Percentiles rank a stretch among this genome's conserved stretches.
phyloP scores from a whole-genome alignment of 768 basidiomycete species.

The Phlebiopsis gigantea region DNA sequence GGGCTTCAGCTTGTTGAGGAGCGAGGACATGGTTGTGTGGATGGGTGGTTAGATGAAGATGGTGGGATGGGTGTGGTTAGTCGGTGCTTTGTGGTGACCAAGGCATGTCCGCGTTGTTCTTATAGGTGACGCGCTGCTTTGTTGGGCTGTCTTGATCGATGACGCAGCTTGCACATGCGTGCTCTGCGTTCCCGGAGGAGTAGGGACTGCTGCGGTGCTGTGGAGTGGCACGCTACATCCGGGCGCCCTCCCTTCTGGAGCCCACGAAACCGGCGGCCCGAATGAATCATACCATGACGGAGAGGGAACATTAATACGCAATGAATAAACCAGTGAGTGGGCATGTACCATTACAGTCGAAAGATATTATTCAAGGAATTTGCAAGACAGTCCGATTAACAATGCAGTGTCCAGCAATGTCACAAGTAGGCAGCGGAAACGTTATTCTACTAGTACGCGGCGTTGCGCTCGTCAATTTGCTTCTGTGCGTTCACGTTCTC shows the following conservation, averaged over 20 bases:
- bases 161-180: slow-evolving; percentile 1
- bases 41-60: background rate
- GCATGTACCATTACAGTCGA: background rate
- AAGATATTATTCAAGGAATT: background rate
- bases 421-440: background rate
- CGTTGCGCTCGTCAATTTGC: slow-evolving; percentile 13
- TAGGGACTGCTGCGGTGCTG: slow-evolving; percentile 1
- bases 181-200: background rate
- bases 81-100: background rate
- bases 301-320: background rate
- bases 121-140: background rate
- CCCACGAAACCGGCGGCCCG: no score
- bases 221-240: background rate
- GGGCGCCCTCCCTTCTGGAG: background rate
- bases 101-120: background rate
- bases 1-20: slow-evolving; percentile 8
- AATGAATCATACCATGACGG: no score
- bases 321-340: background rate
- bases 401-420: background rate
- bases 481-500: slow-evolving; percentile 9
- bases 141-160: slow-evolving; percentile 1
- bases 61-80: background rate
- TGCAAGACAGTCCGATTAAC: background rate
- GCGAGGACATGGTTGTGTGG: slow-evolving; percentile 3
- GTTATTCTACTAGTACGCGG: background rate